These are phyloP conservation scores for Millerago galiae DNA, from an alignment of 805 yeast genomes.

Conservation along the genomic window DNA sequence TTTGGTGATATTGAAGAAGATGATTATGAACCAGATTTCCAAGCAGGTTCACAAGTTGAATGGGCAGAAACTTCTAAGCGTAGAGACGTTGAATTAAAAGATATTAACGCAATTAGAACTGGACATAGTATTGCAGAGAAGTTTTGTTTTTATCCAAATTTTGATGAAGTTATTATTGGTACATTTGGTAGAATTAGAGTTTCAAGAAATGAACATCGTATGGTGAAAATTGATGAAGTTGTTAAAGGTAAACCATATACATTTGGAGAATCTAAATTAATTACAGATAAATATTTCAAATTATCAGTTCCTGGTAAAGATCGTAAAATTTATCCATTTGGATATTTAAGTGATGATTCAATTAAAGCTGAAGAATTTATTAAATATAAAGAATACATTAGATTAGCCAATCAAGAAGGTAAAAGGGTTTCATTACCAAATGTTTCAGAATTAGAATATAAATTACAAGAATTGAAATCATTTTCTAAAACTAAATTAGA, in stretches of 20 bases:
- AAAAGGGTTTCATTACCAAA: constrained; percentile 45
- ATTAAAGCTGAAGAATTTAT: constrained; percentile 68
- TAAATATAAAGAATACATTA: constrained; percentile 56
- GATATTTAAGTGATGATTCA: constrained; percentile 71
- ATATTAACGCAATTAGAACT: constrained; percentile 65
- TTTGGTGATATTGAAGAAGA: constrained; percentile 36
- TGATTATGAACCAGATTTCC: constrained; percentile 36
- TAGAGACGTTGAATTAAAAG: constrained; percentile 47
- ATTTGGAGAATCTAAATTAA: constrained; percentile 35
- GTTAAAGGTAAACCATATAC: constrained; percentile 45
- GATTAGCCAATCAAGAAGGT: constrained; percentile 39
- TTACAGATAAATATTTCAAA: constrained; percentile 52
- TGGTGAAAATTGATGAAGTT: constrained; percentile 74
- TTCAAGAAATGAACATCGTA: constrained; percentile 63
- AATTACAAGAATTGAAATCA: constrained; percentile 51
- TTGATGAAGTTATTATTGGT: constrained; percentile 61
- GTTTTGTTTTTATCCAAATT: constrained; percentile 77
- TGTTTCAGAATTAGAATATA: constrained; percentile 55
- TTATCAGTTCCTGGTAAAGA: constrained; percentile 78
- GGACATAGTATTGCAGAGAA: constrained; percentile 74
- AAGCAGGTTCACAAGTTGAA: constrained; percentile 41
- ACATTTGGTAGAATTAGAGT: constrained; percentile 81
- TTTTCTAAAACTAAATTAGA: constrained; percentile 65
- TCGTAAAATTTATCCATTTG: constrained; percentile 70
- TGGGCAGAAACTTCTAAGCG: constrained; percentile 39